Evolutionary conservation across 2,329 filamentous ascomycete species (phyloP).

Genomic region (Pochonia chlamydosporia): DNA sequence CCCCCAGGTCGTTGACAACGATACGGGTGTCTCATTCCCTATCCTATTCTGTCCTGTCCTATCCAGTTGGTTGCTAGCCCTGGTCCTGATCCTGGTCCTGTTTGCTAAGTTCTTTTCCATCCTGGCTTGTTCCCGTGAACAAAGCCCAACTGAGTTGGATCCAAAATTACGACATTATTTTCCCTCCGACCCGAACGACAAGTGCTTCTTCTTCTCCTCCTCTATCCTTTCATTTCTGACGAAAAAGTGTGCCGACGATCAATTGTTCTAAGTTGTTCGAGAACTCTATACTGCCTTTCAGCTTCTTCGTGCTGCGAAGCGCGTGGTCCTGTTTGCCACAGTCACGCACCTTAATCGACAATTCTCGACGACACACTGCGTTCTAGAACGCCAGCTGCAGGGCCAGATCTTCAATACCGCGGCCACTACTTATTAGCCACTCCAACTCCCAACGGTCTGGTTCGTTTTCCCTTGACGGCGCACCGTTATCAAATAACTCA

Average conservation of each 20-base stretch:
- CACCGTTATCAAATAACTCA: too few relatives aligned
- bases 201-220: not conserved
- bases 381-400: not conserved
- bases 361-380: not conserved
- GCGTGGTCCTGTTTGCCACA: not conserved
- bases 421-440: not conserved
- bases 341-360: not conserved
- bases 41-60: not conserved
- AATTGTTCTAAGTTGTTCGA: not conserved
- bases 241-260: not conserved
- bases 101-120: not conserved
- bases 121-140: conserved; percentile 5
- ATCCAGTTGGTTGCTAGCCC: too few relatives aligned
- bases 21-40: not conserved
- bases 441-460: too few relatives aligned
- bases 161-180: conserved; percentile 3
- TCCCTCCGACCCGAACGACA: not conserved
- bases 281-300: not conserved
- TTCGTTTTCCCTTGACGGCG: not conserved
- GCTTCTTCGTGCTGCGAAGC: not conserved
- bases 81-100: not conserved
- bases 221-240: not conserved
- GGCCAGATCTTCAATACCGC: not conserved
- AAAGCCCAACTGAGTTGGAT: conserved; percentile 1
- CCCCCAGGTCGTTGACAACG: too few relatives aligned